phyloP scores from a whole-genome alignment of 208 protist species.

The Trypanosoma scelopori region DNA sequence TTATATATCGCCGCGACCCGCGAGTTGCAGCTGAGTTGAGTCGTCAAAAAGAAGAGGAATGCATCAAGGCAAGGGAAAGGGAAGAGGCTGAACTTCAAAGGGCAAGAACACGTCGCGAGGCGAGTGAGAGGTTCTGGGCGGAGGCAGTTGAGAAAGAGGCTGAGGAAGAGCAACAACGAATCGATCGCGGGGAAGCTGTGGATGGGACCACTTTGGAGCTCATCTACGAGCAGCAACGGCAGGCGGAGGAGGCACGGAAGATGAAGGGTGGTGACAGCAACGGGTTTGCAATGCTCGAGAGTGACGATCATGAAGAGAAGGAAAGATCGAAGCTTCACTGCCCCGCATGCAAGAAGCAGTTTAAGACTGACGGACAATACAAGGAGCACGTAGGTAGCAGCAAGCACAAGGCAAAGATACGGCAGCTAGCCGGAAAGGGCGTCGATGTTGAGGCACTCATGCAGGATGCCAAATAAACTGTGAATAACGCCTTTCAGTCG shows the following conservation, averaged over 20 bases:
- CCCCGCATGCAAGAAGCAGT: slow-evolving; percentile 86
- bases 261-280: slow-evolving; percentile 39
- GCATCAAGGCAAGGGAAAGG: slow-evolving; percentile 50
- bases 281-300: slow-evolving; percentile 77
- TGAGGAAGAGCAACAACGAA: slow-evolving; percentile 63
- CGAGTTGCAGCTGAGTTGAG: slow-evolving; percentile 69
- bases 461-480: slow-evolving; percentile 37
- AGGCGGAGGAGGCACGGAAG: slow-evolving; percentile 60
- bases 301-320: slow-evolving; percentile 32
- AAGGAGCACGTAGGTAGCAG: slow-evolving; percentile 86
- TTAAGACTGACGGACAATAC: slow-evolving; percentile 80
- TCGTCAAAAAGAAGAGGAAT: slow-evolving; percentile 61
- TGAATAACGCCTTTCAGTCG: slow-evolving; percentile 2
- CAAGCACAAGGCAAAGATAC: slow-evolving; percentile 89
- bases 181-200: slow-evolving; percentile 67
- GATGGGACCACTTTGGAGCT: slow-evolving; percentile 80
- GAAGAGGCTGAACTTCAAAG: slow-evolving; percentile 58
- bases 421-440: slow-evolving; percentile 80
- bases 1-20: slow-evolving; percentile 86
- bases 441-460: slow-evolving; percentile 74
- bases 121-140: slow-evolving; percentile 77
- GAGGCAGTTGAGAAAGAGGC: slow-evolving; percentile 85
- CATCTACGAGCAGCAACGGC: slow-evolving; percentile 83
- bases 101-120: slow-evolving; percentile 57
- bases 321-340: slow-evolving; percentile 48